Conservation (phyloP, 345 rosid genomes). For the Lumnitzera racemosa region DNA sequence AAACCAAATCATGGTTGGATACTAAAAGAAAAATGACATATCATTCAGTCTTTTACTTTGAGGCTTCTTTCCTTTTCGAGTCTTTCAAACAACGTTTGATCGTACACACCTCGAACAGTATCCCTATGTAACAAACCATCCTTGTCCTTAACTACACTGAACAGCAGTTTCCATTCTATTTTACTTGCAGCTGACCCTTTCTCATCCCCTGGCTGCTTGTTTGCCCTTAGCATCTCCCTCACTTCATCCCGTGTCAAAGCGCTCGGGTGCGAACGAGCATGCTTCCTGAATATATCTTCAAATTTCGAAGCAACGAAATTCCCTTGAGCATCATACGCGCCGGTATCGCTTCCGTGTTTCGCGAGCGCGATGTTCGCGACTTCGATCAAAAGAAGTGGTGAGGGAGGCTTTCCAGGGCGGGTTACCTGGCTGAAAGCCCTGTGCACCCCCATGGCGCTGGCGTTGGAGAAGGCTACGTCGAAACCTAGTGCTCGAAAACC, state of each 20-base stretch:
- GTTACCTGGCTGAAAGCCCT: too few relatives aligned
- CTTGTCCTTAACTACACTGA: constrained; percentile 54
- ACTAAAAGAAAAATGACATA: too few relatives aligned
- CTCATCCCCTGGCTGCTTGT: constrained; percentile 10
- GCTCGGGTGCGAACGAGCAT: constrained; percentile 22
- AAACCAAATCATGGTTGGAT: too few relatives aligned
- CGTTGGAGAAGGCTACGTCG: too few relatives aligned
- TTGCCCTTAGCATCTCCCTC: constrained; percentile 14
- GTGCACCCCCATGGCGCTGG: too few relatives aligned
- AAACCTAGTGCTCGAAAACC: too few relatives aligned
- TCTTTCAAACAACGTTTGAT: constrained; percentile 62
- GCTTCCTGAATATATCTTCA: constrained; percentile 62
- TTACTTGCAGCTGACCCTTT: constrained; percentile 36
- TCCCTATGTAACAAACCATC: constrained; percentile 62
- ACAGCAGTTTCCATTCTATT: constrained; percentile 62
- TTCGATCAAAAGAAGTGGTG: too few relatives aligned
- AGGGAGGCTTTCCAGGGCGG: too few relatives aligned
- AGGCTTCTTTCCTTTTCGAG: constrained; percentile 39
- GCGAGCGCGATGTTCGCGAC: too few relatives aligned
- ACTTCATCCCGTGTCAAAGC: constrained; percentile 14
- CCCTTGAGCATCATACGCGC: too few relatives aligned
- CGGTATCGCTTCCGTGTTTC: too few relatives aligned
- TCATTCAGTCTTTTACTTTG: too few relatives aligned
- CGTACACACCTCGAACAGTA: constrained; percentile 54
- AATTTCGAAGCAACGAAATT: constrained; percentile 53